phyloP scores from a whole-genome alignment of 108 stramenopile genomes.

The Licmophora abbreviata region DNA sequence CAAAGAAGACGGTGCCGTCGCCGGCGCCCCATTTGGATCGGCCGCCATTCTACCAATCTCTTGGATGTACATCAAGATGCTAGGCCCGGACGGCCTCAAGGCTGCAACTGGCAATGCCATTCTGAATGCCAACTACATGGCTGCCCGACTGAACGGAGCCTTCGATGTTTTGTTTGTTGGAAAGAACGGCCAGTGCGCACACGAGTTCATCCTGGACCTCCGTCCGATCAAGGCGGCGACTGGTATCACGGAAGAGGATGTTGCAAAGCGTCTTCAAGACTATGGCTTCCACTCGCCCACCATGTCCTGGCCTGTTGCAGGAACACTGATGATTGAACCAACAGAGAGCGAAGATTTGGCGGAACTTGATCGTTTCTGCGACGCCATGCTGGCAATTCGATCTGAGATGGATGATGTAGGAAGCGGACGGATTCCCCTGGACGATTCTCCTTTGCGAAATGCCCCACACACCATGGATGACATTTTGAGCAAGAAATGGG shows the following conservation, averaged over 20 bases:
- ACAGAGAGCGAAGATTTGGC: constrained; percentile 97
- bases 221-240: constrained; percentile 89
- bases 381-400: constrained; percentile 95
- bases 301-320: constrained; percentile 99
- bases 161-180: constrained; percentile 90
- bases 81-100: constrained; percentile 87
- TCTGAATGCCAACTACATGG: constrained; percentile 99
- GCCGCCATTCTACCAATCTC: constrained; percentile 98
- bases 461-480: constrained; percentile 96
- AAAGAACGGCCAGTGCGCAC: constrained; percentile 96
- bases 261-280: constrained; percentile 95
- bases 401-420: constrained; percentile 96
- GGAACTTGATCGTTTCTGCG: constrained; percentile 96
- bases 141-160: constrained; percentile 83
- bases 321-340: constrained; percentile 98
- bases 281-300: constrained; percentile 99
- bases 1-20: constrained; percentile 64
- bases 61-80: constrained; percentile 99
- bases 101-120: constrained; percentile 90
- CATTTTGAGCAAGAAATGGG: constrained; percentile 84
- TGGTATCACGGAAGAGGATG: constrained; percentile 95
- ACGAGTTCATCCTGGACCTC: constrained; percentile 98
- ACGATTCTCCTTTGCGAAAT: constrained; percentile 89
- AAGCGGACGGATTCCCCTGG: constrained; percentile 72
- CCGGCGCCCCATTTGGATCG: constrained; percentile 97